phyloP scores from a whole-genome alignment of 2,329 filamentous ascomycete species.

The Aspergillus glaucus region DNA sequence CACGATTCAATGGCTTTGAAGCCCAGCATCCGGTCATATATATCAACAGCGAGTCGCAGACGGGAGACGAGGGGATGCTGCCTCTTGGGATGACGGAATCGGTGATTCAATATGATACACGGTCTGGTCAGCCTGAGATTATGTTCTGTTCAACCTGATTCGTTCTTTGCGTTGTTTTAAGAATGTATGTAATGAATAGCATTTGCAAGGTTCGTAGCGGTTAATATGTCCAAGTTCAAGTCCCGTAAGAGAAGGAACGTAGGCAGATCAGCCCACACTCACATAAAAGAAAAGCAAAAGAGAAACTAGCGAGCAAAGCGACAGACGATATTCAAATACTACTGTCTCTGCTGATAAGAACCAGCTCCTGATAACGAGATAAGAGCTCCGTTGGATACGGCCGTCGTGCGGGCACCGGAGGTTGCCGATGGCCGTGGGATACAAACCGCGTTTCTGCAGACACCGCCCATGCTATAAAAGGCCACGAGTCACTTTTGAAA shows the following conservation, averaged over 20 bases:
- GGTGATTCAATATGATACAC: not conserved
- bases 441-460: not conserved
- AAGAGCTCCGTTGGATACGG: constrained; percentile 17
- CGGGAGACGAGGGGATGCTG: not conserved
- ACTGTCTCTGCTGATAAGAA: too few species aligned
- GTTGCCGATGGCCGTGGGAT: constrained; percentile 23
- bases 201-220: too few species aligned
- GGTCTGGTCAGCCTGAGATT: not conserved
- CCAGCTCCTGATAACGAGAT: constrained; percentile 22
- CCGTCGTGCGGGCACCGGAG: constrained; percentile 33
- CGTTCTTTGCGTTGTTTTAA: not conserved
- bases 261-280: too few species aligned
- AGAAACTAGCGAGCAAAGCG: not conserved
- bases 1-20: constrained; percentile 19
- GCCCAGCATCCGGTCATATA: constrained; percentile 11
- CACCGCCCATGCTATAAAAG: not conserved
- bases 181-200: too few species aligned
- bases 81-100: not conserved
- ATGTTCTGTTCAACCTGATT: not conserved
- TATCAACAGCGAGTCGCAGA: constrained; percentile 20
- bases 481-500: not conserved
- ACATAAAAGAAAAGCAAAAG: not conserved
- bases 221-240: too few species aligned
- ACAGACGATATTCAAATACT: too few species aligned
- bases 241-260: too few species aligned